These are phyloP conservation scores for Amphichorda felina DNA, from an alignment of 2,329 filamentous ascomycete species.

Conservation along the genomic window DNA sequence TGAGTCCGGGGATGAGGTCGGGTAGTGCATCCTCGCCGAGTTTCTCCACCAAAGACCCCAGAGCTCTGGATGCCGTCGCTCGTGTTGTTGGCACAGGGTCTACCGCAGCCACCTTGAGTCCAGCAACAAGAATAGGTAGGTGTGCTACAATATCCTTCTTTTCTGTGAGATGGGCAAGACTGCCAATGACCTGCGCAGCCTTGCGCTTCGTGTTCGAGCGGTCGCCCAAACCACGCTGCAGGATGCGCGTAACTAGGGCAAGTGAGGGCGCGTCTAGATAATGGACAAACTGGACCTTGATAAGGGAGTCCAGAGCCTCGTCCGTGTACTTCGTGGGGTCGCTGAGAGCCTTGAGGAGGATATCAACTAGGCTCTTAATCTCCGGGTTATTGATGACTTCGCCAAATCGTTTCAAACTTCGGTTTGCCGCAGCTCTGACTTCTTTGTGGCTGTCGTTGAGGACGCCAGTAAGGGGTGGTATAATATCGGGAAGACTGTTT, in stretches of 20 bases:
- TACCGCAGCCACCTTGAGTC: slow-evolving; percentile 77
- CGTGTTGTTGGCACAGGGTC: slow-evolving; percentile 94
- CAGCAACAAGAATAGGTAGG: slow-evolving; percentile 82
- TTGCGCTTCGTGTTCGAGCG: slow-evolving; percentile 93
- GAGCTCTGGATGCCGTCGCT: slow-evolving; percentile 87
- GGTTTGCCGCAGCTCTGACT: slow-evolving; percentile 81
- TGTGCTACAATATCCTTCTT: slow-evolving; percentile 88
- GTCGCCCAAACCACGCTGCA: slow-evolving; percentile 84
- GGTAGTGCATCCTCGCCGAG: slow-evolving; percentile 92
- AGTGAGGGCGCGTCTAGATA: slow-evolving; percentile 96
- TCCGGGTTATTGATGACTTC: slow-evolving; percentile 98
- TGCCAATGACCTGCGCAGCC: slow-evolving; percentile 94
- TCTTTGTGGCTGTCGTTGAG: slow-evolving; percentile 98
- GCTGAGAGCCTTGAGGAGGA: slow-evolving; percentile 90
- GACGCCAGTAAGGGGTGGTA: slow-evolving; percentile 86
- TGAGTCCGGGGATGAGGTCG: slow-evolving; percentile 92
- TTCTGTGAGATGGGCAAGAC: slow-evolving; percentile 91
- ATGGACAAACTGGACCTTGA: slow-evolving; percentile 97
- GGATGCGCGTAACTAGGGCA: slow-evolving; percentile 85
- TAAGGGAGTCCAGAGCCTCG: slow-evolving; percentile 81
- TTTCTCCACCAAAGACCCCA: slow-evolving; percentile 96
- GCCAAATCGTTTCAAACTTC: slow-evolving; percentile 93
- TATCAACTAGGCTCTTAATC: slow-evolving; percentile 82
- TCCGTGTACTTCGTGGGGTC: slow-evolving; percentile 97
- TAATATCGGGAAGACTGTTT: slow-evolving; percentile 86